Evolutionary conservation across 2,329 filamentous ascomycete species (phyloP).

Genomic region (Aureobasidium sp.): DNA sequence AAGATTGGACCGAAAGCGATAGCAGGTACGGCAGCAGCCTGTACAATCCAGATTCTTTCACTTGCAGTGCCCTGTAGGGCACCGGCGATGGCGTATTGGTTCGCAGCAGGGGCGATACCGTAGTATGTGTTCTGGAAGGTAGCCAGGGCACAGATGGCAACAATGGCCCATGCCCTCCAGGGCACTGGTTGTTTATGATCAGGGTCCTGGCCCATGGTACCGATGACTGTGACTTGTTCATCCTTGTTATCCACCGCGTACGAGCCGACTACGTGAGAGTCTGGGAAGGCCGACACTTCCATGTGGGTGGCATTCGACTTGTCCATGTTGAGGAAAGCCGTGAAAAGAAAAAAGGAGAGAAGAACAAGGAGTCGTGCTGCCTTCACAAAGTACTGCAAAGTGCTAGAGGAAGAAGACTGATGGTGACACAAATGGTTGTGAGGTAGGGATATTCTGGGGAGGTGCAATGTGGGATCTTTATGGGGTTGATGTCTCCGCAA

Average conservation of each 20-base stretch:
- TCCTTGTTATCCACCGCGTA: conserved; percentile 1
- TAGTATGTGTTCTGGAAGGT: conserved; percentile 5
- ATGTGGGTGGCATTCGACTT: neutral
- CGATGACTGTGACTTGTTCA: conserved; percentile 12
- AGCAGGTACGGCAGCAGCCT: conserved; percentile 4
- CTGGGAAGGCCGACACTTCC: neutral
- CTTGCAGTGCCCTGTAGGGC: conserved; percentile 1
- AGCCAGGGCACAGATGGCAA: conserved; percentile 1
- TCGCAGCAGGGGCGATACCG: conserved; percentile 6
- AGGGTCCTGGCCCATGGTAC: conserved; percentile 9
- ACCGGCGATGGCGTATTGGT: conserved; percentile 11
- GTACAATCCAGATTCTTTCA: conserved; percentile 10
- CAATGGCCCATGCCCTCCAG: conserved; percentile 9
- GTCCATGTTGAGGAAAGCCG: neutral
- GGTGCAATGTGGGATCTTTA: neutral
- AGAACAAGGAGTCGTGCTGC: neutral
- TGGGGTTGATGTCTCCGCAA: neutral
- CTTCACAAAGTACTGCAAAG: neutral
- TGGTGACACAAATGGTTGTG: neutral
- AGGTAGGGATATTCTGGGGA: neutral
- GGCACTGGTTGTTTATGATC: neutral
- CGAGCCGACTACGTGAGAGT: conserved; percentile 4
- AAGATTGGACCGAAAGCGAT: conserved; percentile 9
- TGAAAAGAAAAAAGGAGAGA: neutral
- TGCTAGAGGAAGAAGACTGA: neutral